These are phyloP conservation scores for Nannochloropsis gaditana DNA, from an alignment of 108 stramenopile genomes.

Conservation along the genomic window DNA sequence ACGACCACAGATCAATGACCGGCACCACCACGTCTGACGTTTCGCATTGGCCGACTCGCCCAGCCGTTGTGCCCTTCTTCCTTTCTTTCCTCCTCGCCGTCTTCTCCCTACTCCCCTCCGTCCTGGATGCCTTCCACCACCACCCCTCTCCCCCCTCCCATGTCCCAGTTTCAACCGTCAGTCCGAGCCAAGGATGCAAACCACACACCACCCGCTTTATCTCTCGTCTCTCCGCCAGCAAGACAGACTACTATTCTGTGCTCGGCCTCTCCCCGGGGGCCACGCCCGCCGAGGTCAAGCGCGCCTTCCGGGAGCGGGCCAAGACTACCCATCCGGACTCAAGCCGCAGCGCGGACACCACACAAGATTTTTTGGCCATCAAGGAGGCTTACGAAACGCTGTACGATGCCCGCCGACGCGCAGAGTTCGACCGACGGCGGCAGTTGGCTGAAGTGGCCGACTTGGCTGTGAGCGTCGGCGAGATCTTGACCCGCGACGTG, in stretches of 20 bases:
- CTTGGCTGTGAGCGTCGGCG: neutral
- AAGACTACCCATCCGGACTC: neutral
- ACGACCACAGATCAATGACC: neutral
- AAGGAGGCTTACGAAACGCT: slow-evolving; percentile 12
- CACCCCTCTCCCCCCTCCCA: neutral
- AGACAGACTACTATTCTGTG: slow-evolving; percentile 17
- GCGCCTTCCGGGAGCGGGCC: slow-evolving; percentile 2
- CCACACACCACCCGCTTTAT: neutral
- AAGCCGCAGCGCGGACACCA: neutral
- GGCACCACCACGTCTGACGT: neutral
- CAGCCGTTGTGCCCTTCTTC: neutral
- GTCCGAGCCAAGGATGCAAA: neutral
- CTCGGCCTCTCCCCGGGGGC: slow-evolving; percentile 9
- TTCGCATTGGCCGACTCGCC: neutral
- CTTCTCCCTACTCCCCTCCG: neutral
- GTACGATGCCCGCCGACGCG: neutral
- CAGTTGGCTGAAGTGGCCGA: slow-evolving; percentile 12
- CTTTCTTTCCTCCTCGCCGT: neutral
- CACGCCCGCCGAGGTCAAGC: neutral
- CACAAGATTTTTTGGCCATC: neutral
- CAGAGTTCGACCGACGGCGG: slow-evolving; percentile 8
- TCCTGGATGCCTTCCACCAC: neutral
- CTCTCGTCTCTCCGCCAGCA: neutral
- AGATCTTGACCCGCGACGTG: neutral
- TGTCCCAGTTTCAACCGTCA: neutral